phyloP scores from a whole-genome alignment of 2,329 filamentous ascomycete species.

The Bipolaris cookei region DNA sequence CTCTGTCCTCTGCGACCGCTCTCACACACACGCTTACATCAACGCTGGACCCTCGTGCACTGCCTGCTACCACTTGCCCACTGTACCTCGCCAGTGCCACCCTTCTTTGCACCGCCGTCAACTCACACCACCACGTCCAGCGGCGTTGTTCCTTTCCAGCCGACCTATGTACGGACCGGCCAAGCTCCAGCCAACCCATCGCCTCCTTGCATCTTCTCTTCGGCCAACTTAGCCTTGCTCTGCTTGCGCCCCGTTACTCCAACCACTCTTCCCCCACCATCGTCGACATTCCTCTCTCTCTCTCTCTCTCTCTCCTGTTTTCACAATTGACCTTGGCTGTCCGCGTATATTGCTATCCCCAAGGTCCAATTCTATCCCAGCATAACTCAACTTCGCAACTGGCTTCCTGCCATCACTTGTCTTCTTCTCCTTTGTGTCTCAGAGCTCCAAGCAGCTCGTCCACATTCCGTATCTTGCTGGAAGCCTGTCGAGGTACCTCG shows the following conservation, averaged over 20 bases:
- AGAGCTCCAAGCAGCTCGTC: constrained; percentile 6
- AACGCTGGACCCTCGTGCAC: constrained; percentile 23
- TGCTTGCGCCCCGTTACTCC: constrained; percentile 15
- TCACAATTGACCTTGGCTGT: constrained; percentile 20
- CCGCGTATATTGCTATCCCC: constrained; percentile 5
- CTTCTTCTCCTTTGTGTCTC: constrained; percentile 7
- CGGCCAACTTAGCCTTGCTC: constrained; percentile 16
- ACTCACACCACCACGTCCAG: constrained; percentile 5
- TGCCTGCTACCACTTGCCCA: constrained; percentile 12
- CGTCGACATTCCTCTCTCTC: background rate
- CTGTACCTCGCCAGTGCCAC: constrained; percentile 17
- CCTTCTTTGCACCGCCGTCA: constrained; percentile 1
- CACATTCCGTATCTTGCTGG: constrained; percentile 9
- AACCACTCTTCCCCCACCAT: constrained; percentile 12
- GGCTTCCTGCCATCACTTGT: background rate
- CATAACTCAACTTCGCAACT: too few species aligned
- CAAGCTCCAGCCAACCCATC: constrained; percentile 16
- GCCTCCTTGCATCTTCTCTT: constrained; percentile 18
- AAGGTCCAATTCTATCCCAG: constrained; percentile 8
- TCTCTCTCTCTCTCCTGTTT: constrained; percentile 8
- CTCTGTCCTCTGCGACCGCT: constrained; percentile 14
- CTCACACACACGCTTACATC: constrained; percentile 18
- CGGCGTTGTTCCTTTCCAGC: constrained; percentile 21
- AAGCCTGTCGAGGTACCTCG: constrained; percentile 27
- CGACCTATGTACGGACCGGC: constrained; percentile 20